A percentile compares a stretch with the other conserved stretches of the same genome.
phyloP scores from a whole-genome alignment of 2,329 filamentous ascomycete species.

The Ceratocystis alfenasii region DNA sequence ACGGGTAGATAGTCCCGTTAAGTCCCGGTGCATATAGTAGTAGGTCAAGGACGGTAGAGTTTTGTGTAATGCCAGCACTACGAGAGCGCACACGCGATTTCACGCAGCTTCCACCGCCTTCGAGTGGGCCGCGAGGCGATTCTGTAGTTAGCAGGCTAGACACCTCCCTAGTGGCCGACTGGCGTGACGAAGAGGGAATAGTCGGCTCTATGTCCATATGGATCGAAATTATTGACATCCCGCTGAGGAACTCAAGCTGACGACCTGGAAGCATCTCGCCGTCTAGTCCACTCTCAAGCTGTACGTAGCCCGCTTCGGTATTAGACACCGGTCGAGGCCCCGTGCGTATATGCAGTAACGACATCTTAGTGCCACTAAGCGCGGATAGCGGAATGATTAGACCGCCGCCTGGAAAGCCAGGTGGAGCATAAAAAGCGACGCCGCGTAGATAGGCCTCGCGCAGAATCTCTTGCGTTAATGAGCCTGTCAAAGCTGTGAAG shows the following conservation, averaged over 20 bases:
- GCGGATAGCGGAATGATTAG: constrained; percentile 17
- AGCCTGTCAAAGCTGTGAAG: constrained; percentile 5
- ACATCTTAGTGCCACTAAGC: constrained; percentile 13
- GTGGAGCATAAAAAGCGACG: constrained; percentile 11
- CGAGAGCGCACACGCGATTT: constrained; percentile 2
- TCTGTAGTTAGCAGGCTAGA: background rate
- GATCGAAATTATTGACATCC: constrained; percentile 9
- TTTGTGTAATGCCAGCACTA: background rate
- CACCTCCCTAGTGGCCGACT: background rate
- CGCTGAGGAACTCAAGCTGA: background rate
- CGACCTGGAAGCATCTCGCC: background rate
- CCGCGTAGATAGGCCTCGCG: constrained; percentile 16
- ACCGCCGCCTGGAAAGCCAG: constrained; percentile 14
- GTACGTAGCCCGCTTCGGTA: background rate
- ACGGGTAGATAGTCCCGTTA: constrained; percentile 11
- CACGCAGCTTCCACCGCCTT: background rate
- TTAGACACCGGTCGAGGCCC: background rate
- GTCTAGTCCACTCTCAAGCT: constrained; percentile 3
- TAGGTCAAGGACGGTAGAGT: constrained; percentile 1
- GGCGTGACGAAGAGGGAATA: background rate
- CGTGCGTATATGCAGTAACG: constrained; percentile 9
- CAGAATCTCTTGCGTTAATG: constrained; percentile 3
- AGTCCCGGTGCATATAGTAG: constrained; percentile 15
- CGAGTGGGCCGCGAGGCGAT: background rate
- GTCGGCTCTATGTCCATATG: constrained; percentile 16